These are phyloP conservation scores for Citrus trifoliata DNA, from an alignment of 345 rosid genomes.

Conservation along the genomic window DNA sequence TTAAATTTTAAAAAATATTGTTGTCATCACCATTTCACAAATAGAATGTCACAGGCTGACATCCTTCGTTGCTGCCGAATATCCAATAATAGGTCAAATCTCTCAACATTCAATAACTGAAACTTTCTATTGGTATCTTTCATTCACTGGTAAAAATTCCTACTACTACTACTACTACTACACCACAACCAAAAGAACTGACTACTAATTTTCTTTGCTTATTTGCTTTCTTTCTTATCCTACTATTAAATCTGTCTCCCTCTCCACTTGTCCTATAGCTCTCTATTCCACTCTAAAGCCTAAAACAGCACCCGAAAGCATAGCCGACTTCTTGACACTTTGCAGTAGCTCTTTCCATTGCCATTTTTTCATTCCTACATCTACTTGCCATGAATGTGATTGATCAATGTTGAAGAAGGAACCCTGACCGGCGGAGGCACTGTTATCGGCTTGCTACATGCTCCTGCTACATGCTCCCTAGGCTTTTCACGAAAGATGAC, in stretches of 20 bases:
- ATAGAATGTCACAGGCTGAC: no score
- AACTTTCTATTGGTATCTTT: not conserved
- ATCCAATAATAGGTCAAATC: not conserved
- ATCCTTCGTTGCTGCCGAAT: no score
- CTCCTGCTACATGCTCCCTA: constrained; percentile 55
- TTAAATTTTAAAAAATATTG: not conserved
- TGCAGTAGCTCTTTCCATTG: constrained; percentile 13
- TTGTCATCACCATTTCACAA: no score
- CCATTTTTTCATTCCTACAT: constrained; percentile 2
- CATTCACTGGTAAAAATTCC: not conserved
- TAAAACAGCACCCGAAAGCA: not conserved
- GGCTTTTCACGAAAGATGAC: constrained; percentile 75
- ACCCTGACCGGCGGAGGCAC: constrained; percentile 45
- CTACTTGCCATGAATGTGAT: constrained; percentile 48
- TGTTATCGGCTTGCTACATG: constrained; percentile 47
- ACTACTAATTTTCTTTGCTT: not conserved
- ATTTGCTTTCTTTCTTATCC: not conserved
- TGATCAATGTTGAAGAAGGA: constrained; percentile 64
- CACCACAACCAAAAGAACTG: not conserved
- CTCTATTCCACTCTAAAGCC: not conserved
- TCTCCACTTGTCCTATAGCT: not conserved
- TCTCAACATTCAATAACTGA: not conserved
- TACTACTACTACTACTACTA: not conserved
- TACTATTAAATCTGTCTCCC: not conserved
- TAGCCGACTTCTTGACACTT: constrained; percentile 6